phyloP scores from a whole-genome alignment of 1,284 basidiomycete species.

The Phylloporus gajari region DNA sequence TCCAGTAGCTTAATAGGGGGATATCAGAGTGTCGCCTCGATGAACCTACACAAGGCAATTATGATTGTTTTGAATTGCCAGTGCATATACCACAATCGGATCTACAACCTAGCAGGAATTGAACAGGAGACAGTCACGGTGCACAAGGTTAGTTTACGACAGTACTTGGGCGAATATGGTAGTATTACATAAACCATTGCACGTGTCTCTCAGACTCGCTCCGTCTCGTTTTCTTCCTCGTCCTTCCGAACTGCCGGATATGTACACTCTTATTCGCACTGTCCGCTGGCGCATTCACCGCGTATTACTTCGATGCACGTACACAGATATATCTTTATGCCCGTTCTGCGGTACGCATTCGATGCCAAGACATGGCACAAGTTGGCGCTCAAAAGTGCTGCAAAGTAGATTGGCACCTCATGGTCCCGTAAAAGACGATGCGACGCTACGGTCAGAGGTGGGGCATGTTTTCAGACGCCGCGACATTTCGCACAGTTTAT shows the following conservation, averaged over 20 bases:
- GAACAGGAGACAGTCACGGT: no score
- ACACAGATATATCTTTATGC: slow-evolving; percentile 87
- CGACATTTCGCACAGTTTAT: not conserved
- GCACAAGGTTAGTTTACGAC: no score
- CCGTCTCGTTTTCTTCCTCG: slow-evolving; percentile 28
- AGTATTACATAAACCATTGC: no score
- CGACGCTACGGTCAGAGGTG: slow-evolving; percentile 78
- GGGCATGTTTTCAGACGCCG: slow-evolving; percentile 28
- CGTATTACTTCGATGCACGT: slow-evolving; percentile 93
- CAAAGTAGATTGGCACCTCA: slow-evolving; percentile 80
- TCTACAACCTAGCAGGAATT: no score
- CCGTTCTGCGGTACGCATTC: slow-evolving; percentile 71
- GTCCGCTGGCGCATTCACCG: slow-evolving; percentile 71
- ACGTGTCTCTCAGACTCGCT: slow-evolving; percentile 6
- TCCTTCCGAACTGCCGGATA: slow-evolving; percentile 47
- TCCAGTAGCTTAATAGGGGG: no score
- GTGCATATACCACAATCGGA: no score
- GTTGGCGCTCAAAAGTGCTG: slow-evolving; percentile 83
- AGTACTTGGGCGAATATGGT: no score
- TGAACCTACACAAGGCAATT: no score
- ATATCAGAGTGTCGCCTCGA: no score
- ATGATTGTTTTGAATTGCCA: no score
- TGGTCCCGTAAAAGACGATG: slow-evolving; percentile 80
- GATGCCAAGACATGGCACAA: slow-evolving; percentile 91
- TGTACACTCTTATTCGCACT: slow-evolving; percentile 54